Conservation (phyloP, 1,284 basidiomycete species). For the Golubevia pallescens region DNA sequence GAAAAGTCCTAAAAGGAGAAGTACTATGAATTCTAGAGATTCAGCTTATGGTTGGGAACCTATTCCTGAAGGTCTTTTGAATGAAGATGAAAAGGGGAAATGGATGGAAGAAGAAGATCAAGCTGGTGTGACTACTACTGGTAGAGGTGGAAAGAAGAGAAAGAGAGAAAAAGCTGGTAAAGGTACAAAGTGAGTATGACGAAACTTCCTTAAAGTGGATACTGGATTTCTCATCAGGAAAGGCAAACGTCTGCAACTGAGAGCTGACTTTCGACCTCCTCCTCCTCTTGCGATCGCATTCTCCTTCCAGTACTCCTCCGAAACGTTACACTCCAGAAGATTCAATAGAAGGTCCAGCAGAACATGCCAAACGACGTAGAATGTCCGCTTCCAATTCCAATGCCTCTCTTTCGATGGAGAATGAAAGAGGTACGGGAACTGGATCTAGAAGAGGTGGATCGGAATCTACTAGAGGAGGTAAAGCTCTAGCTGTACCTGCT, state of each 20-base stretch:
- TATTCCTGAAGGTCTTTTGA: constrained; percentile 53
- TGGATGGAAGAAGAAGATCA: constrained; percentile 25
- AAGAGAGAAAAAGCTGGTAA: constrained; percentile 35
- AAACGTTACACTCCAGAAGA: background rate
- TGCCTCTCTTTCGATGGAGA: background rate
- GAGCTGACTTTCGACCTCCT: background rate
- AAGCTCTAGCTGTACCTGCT: too few relatives aligned
- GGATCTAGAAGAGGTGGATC: background rate
- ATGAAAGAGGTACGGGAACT: background rate
- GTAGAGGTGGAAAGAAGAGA: constrained; percentile 19
- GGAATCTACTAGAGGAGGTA: background rate
- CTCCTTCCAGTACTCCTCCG: background rate
- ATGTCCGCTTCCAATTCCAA: constrained; percentile 15
- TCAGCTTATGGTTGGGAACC: constrained; percentile 60
- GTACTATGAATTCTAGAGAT: constrained; percentile 61
- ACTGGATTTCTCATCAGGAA: background rate
- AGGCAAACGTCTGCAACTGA: too few relatives aligned
- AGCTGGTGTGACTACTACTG: background rate
- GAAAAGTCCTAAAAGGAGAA: constrained; percentile 26
- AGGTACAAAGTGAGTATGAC: constrained; percentile 11
- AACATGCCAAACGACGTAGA: constrained; percentile 36
- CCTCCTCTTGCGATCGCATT: too few relatives aligned
- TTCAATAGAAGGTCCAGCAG: constrained; percentile 7
- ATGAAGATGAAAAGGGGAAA: constrained; percentile 29
- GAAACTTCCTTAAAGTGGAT: too few relatives aligned